Conservation (phyloP, 2,329 filamentous ascomycete genomes). For the Orbilia oligospora region DNA sequence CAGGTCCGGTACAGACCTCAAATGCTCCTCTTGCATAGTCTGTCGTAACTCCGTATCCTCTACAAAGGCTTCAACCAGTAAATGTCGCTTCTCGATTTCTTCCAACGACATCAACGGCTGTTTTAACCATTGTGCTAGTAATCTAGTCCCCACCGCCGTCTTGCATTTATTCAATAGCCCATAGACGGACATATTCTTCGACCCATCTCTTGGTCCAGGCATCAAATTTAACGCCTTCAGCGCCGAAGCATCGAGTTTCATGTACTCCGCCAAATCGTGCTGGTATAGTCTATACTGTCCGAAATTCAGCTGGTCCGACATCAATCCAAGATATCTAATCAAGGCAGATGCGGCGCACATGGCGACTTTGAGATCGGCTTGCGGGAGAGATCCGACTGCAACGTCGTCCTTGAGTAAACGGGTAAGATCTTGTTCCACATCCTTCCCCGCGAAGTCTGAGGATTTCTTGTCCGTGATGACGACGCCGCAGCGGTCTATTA, state of each 20-base stretch:
- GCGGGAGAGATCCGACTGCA: constrained; percentile 81
- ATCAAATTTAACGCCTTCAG: constrained; percentile 95
- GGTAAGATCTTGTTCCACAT: constrained; percentile 95
- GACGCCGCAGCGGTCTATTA: constrained; percentile 92
- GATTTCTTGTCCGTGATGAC: constrained; percentile 84
- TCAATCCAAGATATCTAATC: constrained; percentile 86
- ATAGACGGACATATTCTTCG: constrained; percentile 98
- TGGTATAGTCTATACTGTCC: constrained; percentile 98
- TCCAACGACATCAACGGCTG: constrained; percentile 92
- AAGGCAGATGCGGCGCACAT: constrained; percentile 95
- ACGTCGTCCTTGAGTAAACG: constrained; percentile 89
- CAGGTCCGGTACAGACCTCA: constrained; percentile 91
- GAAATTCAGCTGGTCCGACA: constrained; percentile 94
- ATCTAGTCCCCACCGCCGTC: constrained; percentile 88
- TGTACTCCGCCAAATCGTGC: constrained; percentile 95
- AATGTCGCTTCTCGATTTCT: constrained; percentile 91
- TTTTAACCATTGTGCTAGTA: constrained; percentile 96
- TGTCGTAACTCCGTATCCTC: constrained; percentile 93
- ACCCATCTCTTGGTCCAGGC: constrained; percentile 92
- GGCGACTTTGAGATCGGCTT: constrained; percentile 92
- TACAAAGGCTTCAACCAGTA: constrained; percentile 94
- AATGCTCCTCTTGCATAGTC: constrained; percentile 95
- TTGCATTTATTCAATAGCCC: constrained; percentile 97
- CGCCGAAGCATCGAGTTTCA: constrained; percentile 97
- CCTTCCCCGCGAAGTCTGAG: constrained; percentile 85